Conservation (phyloP, 2,329 filamentous ascomycete species). For the Metarhizium sp. region DNA sequence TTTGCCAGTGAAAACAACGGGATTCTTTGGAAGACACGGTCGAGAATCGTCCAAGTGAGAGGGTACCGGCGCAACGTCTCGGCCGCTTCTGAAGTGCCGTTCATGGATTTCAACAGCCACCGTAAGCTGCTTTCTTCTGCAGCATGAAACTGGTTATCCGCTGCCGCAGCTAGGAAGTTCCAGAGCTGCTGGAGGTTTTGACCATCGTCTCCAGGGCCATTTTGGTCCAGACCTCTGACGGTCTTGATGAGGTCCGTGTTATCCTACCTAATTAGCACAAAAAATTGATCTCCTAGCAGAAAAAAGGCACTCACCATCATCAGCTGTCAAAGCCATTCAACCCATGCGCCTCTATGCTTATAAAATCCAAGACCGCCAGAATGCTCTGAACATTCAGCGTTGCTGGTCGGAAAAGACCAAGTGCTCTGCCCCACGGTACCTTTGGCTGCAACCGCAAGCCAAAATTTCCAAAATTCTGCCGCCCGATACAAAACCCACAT, state of each 20-base stretch:
- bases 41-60: slow-evolving; percentile 52
- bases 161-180: slow-evolving; percentile 34
- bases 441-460: slow-evolving; percentile 8
- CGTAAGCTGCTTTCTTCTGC: slow-evolving; percentile 49
- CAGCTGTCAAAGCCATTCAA: background rate
- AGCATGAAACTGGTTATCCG: slow-evolving; percentile 36
- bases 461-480: slow-evolving; percentile 42
- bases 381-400: background rate
- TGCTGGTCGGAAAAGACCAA: background rate
- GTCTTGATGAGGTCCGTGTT: slow-evolving; percentile 37
- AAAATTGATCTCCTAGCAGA: background rate
- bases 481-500: slow-evolving; percentile 20
- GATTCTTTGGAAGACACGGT: slow-evolving; percentile 52
- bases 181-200: slow-evolving; percentile 41
- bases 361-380: background rate
- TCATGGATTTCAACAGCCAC: slow-evolving; percentile 56
- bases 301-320: background rate
- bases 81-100: slow-evolving; percentile 32
- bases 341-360: background rate
- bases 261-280: slow-evolving; percentile 13
- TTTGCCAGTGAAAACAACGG: slow-evolving; percentile 61
- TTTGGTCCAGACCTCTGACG: slow-evolving; percentile 46
- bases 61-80: slow-evolving; percentile 47
- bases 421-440: background rate
- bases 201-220: slow-evolving; percentile 30